Conservation (phyloP, 106 monocot species). For the Acanthochlamys bracteata region DNA sequence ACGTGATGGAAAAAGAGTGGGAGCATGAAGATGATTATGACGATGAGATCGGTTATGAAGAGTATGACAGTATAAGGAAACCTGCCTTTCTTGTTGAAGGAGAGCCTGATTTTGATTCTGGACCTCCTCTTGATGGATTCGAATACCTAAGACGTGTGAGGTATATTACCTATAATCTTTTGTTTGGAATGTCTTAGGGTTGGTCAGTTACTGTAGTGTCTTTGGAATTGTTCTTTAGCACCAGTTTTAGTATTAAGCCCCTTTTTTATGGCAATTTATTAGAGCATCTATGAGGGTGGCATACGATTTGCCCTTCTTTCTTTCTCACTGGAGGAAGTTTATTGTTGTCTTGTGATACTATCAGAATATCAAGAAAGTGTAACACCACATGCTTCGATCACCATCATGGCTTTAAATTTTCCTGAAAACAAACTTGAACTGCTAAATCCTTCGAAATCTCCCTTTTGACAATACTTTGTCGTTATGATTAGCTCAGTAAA, state of each 20-base stretch:
- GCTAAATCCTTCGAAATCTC: too few relatives aligned
- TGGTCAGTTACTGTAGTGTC: not conserved
- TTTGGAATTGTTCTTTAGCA: not conserved
- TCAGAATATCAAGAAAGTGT: too few relatives aligned
- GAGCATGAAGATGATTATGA: conserved; percentile 36
- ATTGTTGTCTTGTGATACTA: too few relatives aligned
- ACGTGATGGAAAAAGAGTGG: conserved; percentile 7
- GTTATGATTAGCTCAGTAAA: too few relatives aligned
- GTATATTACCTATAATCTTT: conserved; percentile 18
- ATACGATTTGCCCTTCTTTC: not conserved
- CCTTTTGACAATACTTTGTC: too few relatives aligned
- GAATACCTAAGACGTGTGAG: conserved; percentile 96
- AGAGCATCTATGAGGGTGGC: not conserved
- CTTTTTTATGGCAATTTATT: not conserved
- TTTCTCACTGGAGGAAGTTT: not conserved
- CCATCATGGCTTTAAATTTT: too few relatives aligned
- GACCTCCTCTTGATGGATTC: conserved; percentile 82
- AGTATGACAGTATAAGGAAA: conserved; percentile 49
- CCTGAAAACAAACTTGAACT: too few relatives aligned
- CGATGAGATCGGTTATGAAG: conserved; percentile 57
- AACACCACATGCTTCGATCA: too few relatives aligned
- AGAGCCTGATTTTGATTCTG: conserved; percentile 96
- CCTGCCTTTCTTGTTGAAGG: conserved; percentile 81
- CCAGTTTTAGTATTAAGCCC: not conserved
- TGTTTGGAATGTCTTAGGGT: not conserved